Evolutionary conservation across 495 filamentous ascomycete genomes (phyloP).

Genomic region (Penicillium lividum): DNA sequence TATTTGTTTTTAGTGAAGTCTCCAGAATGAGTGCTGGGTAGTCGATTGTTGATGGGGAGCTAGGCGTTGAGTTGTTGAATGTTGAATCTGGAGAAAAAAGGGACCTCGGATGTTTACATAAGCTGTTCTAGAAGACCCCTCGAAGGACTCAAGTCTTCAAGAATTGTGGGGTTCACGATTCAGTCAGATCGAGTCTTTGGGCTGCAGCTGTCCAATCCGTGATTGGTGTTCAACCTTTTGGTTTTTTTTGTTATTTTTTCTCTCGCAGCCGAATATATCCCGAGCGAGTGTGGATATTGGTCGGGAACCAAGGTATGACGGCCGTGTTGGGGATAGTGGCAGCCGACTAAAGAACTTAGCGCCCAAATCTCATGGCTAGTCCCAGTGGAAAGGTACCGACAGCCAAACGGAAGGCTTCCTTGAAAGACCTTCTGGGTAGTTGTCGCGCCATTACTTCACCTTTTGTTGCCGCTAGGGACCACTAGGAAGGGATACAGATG

Average conservation of each 20-base stretch:
- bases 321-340: not conserved
- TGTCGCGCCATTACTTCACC: too few relatives aligned
- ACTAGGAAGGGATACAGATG: not conserved
- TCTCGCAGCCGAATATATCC: not conserved
- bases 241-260: not conserved
- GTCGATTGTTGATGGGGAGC: not conserved
- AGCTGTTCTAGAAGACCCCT: slow-evolving; percentile 25
- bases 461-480: not conserved
- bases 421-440: not conserved
- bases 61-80: slow-evolving; percentile 16
- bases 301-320: not conserved
- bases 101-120: slow-evolving; percentile 27
- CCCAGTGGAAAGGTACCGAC: not conserved
- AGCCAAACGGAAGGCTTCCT: slow-evolving; percentile 4
- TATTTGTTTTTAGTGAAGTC: not conserved
- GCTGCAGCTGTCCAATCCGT: slow-evolving; percentile 1
- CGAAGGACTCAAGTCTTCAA: not conserved
- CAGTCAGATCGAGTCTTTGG: not conserved
- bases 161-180: slow-evolving; percentile 4
- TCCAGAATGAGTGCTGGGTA: not conserved
- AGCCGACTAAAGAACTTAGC: not conserved
- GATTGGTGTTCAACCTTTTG: not conserved
- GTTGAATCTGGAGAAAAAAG: slow-evolving; percentile 18
- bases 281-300: not conserved
- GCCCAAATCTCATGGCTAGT: not conserved